Base-by-base conservation (phyloP, 495 filamentous ascomycete genomes). In the Cryomyces minteri region DNA sequence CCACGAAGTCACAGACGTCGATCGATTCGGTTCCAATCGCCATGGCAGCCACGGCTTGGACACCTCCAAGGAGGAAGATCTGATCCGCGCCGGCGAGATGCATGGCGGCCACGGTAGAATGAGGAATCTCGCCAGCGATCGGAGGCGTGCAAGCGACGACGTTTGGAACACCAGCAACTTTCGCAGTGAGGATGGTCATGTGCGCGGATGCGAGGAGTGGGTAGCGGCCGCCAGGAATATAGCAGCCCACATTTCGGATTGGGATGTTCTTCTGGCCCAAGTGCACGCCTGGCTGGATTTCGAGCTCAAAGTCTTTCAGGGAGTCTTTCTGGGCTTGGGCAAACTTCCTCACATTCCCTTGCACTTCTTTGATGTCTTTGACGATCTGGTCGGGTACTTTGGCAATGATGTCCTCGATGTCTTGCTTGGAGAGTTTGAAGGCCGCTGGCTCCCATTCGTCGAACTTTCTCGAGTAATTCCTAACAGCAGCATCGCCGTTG, bases 1-100 rank as follows among this genome's bases (percentile, higher is more conserved):
- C 70, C 31, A 73, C 60, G 57, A 74, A 73, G 45, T 73, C 66
- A 4, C 68, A 63, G 40, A 68, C 68, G 37, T 49, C 56, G 37
- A 73, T 67, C 0, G 69, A 74, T 50, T 78, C 65, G 0, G 77
- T 80, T n/a, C 77, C 77, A 45, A 80, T 64, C 4, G 77, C 76
- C 73, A 82, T 78, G 29, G 75, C 77, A 4, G 77, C 74, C 41
- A 73, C 57, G 6, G 71, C 69, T 47, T 74, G 71, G 0, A 71
- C 70, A 0, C 71, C 70, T 0, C 71, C 70, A 1, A 74, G 61
- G 36, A 73, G 54, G 55, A 62, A 71, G 41, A 72, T 72, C 25
- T 65, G 59, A 47, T 73, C 71, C 1, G 71, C 71, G 3, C 70
- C 69, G 6, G 71, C 71, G n/a, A 67, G 57, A 52, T 67, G 59